Evolutionary conservation across 768 basidiomycete genomes (phyloP).

Genomic region (Boletus barrowsii): DNA sequence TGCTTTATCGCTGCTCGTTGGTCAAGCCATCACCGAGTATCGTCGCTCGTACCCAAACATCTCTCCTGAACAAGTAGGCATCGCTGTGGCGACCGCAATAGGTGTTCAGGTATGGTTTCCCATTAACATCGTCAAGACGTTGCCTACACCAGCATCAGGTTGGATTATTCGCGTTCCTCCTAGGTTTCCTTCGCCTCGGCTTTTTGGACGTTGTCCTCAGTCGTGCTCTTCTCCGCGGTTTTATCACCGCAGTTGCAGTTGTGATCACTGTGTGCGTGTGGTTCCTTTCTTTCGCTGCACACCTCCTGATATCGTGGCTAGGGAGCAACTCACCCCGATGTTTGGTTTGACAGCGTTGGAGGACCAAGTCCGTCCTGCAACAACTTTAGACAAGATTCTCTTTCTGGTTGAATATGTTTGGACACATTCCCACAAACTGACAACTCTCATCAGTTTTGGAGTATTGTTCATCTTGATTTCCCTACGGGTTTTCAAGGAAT

Average conservation of each 20-base stretch:
- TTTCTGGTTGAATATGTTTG: conserved; percentile 67
- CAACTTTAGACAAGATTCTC: conserved; percentile 70
- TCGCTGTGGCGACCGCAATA: conserved; percentile 76
- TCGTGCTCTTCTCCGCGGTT: conserved; percentile 82
- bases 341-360: conserved; percentile 68
- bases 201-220: conserved; percentile 94
- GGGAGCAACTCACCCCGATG: conserved; percentile 88
- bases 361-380: conserved; percentile 53
- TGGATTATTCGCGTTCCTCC: conserved; percentile 78
- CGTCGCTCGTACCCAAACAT: conserved; percentile 45
- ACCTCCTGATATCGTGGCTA: conserved; percentile 23
- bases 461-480: conserved; percentile 65
- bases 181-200: conserved; percentile 86
- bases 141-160: conserved; percentile 42
- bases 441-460: conserved; percentile 71
- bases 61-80: conserved; percentile 48
- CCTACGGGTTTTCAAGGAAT: conserved; percentile 54
- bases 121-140: background rate
- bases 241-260: conserved; percentile 79
- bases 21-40: conserved; percentile 77
- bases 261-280: conserved; percentile 76
- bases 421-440: conserved; percentile 57
- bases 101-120: conserved; percentile 65
- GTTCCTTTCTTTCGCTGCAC: background rate
- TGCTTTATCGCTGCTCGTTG: conserved; percentile 79